Conservation (phyloP, 1,139 yeast species). For the Magnusiomyces fungicola region DNA sequence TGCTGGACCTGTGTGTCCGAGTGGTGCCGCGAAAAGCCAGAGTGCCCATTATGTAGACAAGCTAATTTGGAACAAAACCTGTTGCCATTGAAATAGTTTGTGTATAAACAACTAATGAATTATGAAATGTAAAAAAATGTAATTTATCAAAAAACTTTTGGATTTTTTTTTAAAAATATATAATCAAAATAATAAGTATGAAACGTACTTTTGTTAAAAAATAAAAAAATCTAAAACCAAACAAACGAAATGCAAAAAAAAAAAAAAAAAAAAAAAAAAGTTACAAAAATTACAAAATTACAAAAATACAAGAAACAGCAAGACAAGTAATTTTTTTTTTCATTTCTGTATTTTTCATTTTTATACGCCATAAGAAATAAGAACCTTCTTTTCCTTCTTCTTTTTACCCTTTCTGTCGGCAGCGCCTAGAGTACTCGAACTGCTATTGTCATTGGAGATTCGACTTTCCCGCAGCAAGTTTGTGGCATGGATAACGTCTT, state of each 20-base stretch:
- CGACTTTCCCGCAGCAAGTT: background rate
- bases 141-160: too few species aligned
- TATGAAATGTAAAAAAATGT: background rate
- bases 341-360: background rate
- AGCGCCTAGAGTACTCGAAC: background rate
- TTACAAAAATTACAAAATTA: too few species aligned
- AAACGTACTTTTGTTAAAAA: too few species aligned
- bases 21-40: slow-evolving; percentile 82
- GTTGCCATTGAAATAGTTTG: slow-evolving; percentile 1
- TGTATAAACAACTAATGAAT: background rate
- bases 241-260: too few species aligned
- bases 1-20: slow-evolving; percentile 90
- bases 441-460: background rate
- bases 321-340: background rate
- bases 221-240: too few species aligned
- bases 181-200: too few species aligned
- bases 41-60: slow-evolving; percentile 88
- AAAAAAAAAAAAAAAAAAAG: too few species aligned
- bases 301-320: background rate
- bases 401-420: slow-evolving; percentile 1
- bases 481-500: background rate
- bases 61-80: slow-evolving; percentile 60
- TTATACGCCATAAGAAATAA: background rate
- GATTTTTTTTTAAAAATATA: too few species aligned
- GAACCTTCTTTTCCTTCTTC: slow-evolving; percentile 5